A percentile compares a stretch with the other conserved stretches of the same genome.
Conservation (phyloP, 2,329 filamentous ascomycete genomes). For the Tothia fuscella region DNA sequence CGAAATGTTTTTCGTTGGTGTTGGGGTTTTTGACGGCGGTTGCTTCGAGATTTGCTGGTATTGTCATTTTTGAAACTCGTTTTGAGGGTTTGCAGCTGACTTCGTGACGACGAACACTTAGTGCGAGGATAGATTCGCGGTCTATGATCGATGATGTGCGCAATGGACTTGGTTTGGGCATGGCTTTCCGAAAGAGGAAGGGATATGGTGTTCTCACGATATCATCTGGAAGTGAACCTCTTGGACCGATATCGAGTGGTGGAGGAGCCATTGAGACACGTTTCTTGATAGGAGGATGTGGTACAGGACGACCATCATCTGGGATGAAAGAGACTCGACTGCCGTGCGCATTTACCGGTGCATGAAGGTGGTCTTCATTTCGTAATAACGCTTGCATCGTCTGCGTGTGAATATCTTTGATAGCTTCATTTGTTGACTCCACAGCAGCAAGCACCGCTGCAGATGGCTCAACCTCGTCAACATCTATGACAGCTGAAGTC, state of each 20-base stretch:
- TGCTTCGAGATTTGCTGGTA: slow-evolving; percentile 20
- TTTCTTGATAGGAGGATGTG: slow-evolving; percentile 17
- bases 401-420: slow-evolving; percentile 21
- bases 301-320: no score
- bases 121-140: slow-evolving; percentile 20
- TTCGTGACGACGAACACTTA: slow-evolving; percentile 20
- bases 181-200: slow-evolving; percentile 17
- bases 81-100: slow-evolving; percentile 12
- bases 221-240: slow-evolving; percentile 16
- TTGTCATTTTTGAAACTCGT: slow-evolving; percentile 18
- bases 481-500: slow-evolving; percentile 1
- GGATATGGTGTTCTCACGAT: slow-evolving; percentile 24
- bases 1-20: slow-evolving; percentile 16
- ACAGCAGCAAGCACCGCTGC: slow-evolving; percentile 13
- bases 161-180: slow-evolving; percentile 9
- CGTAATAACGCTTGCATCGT: slow-evolving; percentile 21
- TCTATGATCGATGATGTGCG: background rate
- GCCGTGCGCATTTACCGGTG: background rate
- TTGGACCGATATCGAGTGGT: slow-evolving; percentile 20
- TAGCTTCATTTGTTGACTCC: slow-evolving; percentile 17
- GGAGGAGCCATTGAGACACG: slow-evolving; percentile 21
- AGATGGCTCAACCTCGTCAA: slow-evolving; percentile 10
- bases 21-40: slow-evolving; percentile 10
- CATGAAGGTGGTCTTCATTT: slow-evolving; percentile 17
- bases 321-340: background rate